These are phyloP conservation scores for Fusarium sp. DNA, from an alignment of 2,329 filamentous ascomycete species.

Conservation along the genomic window DNA sequence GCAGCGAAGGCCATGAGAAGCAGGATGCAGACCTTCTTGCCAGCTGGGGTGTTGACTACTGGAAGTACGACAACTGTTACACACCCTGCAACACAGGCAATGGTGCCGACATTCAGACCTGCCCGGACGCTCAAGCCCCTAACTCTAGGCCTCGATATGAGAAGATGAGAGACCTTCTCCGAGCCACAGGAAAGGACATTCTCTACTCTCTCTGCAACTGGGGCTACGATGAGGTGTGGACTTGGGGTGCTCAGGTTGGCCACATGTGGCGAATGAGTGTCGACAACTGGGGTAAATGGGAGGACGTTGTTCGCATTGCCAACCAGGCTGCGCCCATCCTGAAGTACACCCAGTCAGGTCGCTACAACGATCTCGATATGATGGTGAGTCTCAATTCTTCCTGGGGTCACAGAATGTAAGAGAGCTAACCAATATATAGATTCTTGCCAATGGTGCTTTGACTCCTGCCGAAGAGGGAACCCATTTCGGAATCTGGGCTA, in stretches of 20 bases:
- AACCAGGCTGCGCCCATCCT: slow-evolving; percentile 29
- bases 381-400: neutral
- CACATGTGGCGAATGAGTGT: slow-evolving; percentile 33
- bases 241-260: slow-evolving; percentile 28
- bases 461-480: slow-evolving; percentile 26
- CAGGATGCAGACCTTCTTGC: slow-evolving; percentile 26
- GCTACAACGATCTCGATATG: slow-evolving; percentile 31
- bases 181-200: slow-evolving; percentile 23
- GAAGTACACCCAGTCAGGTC: slow-evolving; percentile 26
- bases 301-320: slow-evolving; percentile 27
- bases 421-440: neutral
- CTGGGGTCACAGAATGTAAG: rapidly evolving
- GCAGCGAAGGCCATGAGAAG: slow-evolving; percentile 27
- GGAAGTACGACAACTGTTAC: slow-evolving; percentile 36
- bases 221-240: slow-evolving; percentile 33
- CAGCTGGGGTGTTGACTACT: slow-evolving; percentile 32
- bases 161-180: slow-evolving; percentile 23
- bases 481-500: slow-evolving; percentile 31
- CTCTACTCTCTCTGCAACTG: slow-evolving; percentile 34
- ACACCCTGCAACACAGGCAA: slow-evolving; percentile 22
- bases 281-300: slow-evolving; percentile 30
- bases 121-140: slow-evolving; percentile 8
- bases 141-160: slow-evolving; percentile 23
- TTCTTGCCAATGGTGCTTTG: slow-evolving; percentile 25
- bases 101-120: slow-evolving; percentile 16